Percentiles rank a stretch among this genome's conserved stretches.
Conservation (phyloP, 108 stramenopile genomes). For the Fragilaria crotonensis region DNA sequence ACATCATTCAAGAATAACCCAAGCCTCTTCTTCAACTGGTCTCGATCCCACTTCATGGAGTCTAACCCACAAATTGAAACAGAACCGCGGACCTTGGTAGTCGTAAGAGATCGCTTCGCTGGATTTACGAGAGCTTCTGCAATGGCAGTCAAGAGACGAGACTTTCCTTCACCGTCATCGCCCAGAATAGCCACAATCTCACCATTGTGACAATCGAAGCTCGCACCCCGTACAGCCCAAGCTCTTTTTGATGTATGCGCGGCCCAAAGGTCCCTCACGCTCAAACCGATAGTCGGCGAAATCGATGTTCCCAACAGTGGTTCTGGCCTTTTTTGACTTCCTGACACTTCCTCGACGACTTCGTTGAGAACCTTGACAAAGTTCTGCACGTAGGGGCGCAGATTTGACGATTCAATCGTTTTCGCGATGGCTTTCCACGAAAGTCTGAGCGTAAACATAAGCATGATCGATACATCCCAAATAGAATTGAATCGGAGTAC, state of each 20-base stretch:
- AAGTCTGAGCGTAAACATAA: constrained; percentile 36
- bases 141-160: constrained; percentile 66
- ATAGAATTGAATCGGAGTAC: constrained; percentile 40
- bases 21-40: constrained; percentile 51
- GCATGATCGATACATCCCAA: constrained; percentile 45
- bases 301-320: constrained; percentile 45
- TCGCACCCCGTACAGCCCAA: constrained; percentile 81
- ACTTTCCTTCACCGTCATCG: constrained; percentile 69
- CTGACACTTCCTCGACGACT: constrained; percentile 36
- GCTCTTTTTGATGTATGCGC: constrained; percentile 63
- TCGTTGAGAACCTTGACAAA: constrained; percentile 41
- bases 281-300: constrained; percentile 57
- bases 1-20: constrained; percentile 75
- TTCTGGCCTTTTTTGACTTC: constrained; percentile 5
- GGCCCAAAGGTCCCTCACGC: constrained; percentile 76
- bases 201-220: constrained; percentile 56
- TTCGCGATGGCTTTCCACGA: constrained; percentile 28
- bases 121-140: constrained; percentile 62
- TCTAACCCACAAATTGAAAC: constrained; percentile 65
- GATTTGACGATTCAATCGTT: constrained; percentile 21
- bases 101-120: constrained; percentile 50
- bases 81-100: constrained; percentile 61
- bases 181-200: constrained; percentile 72
- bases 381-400: constrained; percentile 13
- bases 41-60: constrained; percentile 63